phyloP scores from a whole-genome alignment of 2,329 filamentous ascomycete species.

The Aureobasidium sp. region DNA sequence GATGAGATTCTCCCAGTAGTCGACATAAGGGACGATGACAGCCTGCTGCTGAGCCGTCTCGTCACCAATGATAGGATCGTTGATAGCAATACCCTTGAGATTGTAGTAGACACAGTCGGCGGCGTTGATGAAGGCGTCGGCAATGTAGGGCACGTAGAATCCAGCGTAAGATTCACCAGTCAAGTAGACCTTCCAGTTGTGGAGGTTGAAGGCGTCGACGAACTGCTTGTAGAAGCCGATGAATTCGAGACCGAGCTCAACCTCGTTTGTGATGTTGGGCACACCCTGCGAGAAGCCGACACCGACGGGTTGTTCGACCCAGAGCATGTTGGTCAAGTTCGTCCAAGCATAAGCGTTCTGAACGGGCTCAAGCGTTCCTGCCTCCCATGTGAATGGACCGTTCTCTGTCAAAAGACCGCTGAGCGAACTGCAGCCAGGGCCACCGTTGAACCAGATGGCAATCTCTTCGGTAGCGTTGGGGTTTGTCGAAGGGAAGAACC shows the following conservation, averaged over 20 bases:
- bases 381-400: conserved; percentile 40
- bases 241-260: conserved; percentile 37
- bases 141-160: conserved; percentile 51
- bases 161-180: conserved; percentile 57
- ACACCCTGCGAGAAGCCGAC: conserved; percentile 25
- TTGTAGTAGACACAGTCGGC: conserved; percentile 32
- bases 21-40: conserved; percentile 15
- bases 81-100: conserved; percentile 28
- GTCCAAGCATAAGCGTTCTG: conserved; percentile 42
- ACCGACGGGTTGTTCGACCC: conserved; percentile 39
- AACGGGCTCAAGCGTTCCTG: conserved; percentile 33
- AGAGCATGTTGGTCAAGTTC: conserved; percentile 70
- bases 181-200: conserved; percentile 42
- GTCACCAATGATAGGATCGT: conserved; percentile 38
- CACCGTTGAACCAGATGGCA: conserved; percentile 32
- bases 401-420: conserved; percentile 40
- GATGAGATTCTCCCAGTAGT: conserved; percentile 16
- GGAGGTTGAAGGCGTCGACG: conserved; percentile 43
- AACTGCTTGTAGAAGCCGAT: conserved; percentile 45
- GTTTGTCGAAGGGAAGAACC: conserved; percentile 44
- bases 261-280: conserved; percentile 31
- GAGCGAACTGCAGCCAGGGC: conserved; percentile 38
- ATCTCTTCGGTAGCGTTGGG: conserved; percentile 37
- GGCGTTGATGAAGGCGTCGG: conserved; percentile 45
- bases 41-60: conserved; percentile 13